These are phyloP conservation scores for Coemansia sp. DNA, from an alignment of 192 early-diverging fungal species.

Conservation along the genomic window DNA sequence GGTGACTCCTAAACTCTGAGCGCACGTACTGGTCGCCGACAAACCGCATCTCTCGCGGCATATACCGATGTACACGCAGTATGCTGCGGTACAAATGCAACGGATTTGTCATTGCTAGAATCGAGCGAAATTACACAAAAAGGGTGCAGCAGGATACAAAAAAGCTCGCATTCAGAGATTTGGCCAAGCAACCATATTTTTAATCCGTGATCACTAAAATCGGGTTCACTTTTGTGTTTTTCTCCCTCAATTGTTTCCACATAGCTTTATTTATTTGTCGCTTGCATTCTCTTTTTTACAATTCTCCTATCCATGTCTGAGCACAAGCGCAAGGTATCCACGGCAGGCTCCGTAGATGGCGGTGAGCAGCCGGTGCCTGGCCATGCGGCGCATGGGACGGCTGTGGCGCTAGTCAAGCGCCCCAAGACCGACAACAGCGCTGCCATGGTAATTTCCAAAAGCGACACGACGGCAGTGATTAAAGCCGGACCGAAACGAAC, in stretches of 20 bases:
- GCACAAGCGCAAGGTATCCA: constrained; percentile 37
- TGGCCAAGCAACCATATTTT: background rate
- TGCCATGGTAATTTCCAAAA: background rate
- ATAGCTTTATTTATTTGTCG: background rate
- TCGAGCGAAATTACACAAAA: background rate
- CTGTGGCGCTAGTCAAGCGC: constrained; percentile 46
- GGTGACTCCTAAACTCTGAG: constrained; percentile 49
- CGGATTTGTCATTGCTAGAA: constrained; percentile 23
- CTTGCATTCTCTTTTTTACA: background rate
- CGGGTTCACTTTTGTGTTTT: background rate
- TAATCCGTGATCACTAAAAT: background rate
- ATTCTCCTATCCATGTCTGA: constrained; percentile 21
- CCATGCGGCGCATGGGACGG: constrained; percentile 17
- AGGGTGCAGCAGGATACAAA: background rate
- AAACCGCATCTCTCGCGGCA: constrained; percentile 50
- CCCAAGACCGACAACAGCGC: constrained; percentile 23
- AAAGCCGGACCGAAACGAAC: constrained; percentile 56
- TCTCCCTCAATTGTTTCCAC: background rate
- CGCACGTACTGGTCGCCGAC: constrained; percentile 55
- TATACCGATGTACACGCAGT: constrained; percentile 31
- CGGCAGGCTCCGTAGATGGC: constrained; percentile 7
- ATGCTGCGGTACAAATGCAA: constrained; percentile 38
- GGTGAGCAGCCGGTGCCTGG: background rate
- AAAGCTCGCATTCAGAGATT: background rate
- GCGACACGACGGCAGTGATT: constrained; percentile 18